Evolutionary conservation across 257 asterid genomes (phyloP).

Genomic region (Nicotiana obtusifolia): DNA sequence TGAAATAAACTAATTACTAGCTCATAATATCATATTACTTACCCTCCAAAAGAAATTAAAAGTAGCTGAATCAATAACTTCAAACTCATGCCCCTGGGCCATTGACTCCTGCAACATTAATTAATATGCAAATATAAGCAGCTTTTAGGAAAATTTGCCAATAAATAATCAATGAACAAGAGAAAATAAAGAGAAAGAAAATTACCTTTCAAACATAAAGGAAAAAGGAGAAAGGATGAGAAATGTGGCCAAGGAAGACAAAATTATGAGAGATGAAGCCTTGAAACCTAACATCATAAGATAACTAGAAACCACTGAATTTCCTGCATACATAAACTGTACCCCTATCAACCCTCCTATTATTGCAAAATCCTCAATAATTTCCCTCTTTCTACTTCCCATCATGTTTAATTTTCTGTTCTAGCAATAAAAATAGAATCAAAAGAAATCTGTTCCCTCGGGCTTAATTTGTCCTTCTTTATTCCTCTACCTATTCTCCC

Average conservation of each 20-base stretch:
- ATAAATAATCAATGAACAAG: neutral
- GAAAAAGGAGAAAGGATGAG: slow-evolving; percentile 61
- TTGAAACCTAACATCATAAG: slow-evolving; percentile 60
- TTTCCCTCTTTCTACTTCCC: slow-evolving; percentile 23
- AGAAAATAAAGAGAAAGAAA: neutral
- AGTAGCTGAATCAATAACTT: slow-evolving; percentile 48
- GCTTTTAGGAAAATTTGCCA: neutral
- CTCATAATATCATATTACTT: neutral
- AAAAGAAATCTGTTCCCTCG: too few species aligned
- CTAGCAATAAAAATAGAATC: too few species aligned
- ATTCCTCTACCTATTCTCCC: too few species aligned
- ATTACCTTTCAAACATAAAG: slow-evolving; percentile 56
- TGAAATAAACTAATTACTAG: neutral
- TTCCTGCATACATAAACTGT: slow-evolving; percentile 74
- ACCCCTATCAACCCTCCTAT: slow-evolving; percentile 54
- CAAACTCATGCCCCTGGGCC: slow-evolving; percentile 57
- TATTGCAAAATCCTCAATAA: slow-evolving; percentile 44
- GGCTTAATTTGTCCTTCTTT: neutral
- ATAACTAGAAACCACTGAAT: slow-evolving; percentile 60
- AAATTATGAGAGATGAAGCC: slow-evolving; percentile 60
- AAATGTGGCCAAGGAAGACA: slow-evolving; percentile 66
- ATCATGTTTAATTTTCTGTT: slow-evolving; percentile 2
- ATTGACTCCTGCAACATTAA: slow-evolving; percentile 50
- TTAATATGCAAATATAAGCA: neutral
- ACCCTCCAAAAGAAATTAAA: slow-evolving; percentile 89